Base-by-base conservation (phyloP, 2,329 filamentous ascomycete genomes). In the Aureobasidium sp. region DNA sequence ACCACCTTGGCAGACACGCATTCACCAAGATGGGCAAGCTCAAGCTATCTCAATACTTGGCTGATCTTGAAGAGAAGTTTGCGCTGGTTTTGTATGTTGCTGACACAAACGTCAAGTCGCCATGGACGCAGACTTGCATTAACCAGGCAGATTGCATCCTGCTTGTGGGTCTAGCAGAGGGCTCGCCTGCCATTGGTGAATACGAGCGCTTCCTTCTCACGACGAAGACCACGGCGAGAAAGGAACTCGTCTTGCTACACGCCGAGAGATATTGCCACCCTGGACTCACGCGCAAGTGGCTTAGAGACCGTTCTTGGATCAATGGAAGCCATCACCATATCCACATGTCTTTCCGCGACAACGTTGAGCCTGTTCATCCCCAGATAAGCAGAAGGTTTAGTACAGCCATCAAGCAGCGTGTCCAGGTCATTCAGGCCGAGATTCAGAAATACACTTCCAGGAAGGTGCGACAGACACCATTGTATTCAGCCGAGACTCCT, bases 101-200 rank as follows among this genome's bases (percentile, higher is more conserved):
- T 57, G 94, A 99, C 73, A 99, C 95, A 5, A 96, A 87, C 64
- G 94, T 97, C 68, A 97, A 96, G 69, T 91, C 95, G 1, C 92
- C 93, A 0, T 99, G 94, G 94, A 99, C 95, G 0, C 91, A 97
- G 70, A 97, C 94, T 0, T 99, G 95, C 72, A 97, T 99, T 66
- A 88, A 89, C 17, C 94, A 99, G 74, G 94, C 94, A 1, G 94
- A 99, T 74, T 97, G 92, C 67, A 97, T 99, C 66, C 81, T 99
- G 8, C 81, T 99, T 9, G 91, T 99, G 31, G 94, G 91, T 0
- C 77, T 97, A 15, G 94, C 92, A 0, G 94, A 97, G 71, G 88
- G 88, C 0, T 96, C 92, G 3, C 88, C 94, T 0, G 87, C 84
- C 48, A 94, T 97, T 66, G 94, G 94, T 45, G 95, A 99, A 72